Evolutionary conservation across 139 green algal species (phyloP).

Genomic region (Coccomyxa sp.): DNA sequence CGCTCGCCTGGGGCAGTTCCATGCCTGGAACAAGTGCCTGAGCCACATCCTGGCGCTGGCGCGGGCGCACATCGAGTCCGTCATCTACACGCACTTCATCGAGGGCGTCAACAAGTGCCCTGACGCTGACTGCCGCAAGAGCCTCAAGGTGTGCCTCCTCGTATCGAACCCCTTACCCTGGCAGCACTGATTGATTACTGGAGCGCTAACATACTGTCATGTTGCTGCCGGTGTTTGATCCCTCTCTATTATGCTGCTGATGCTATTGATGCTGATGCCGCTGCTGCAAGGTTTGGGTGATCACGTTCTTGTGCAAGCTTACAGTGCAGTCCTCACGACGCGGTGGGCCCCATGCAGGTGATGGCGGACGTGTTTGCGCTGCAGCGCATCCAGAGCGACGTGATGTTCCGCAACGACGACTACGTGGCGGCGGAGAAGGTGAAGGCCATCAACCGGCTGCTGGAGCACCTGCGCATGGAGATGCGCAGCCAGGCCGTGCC

Average conservation of each 20-base stretch:
- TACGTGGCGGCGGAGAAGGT: constrained; percentile 79
- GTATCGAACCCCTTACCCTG: no score
- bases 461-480: constrained; percentile 62
- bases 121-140: constrained; percentile 64
- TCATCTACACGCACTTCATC: constrained; percentile 44
- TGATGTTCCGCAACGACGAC: constrained; percentile 75
- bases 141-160: constrained; percentile 45
- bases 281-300: no score
- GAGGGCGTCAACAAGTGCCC: constrained; percentile 49
- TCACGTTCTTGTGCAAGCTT: no score
- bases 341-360: constrained; percentile 34
- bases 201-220: no score
- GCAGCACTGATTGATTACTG: no score
- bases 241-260: no score
- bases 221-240: no score
- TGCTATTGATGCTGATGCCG: no score
- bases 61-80: constrained; percentile 53
- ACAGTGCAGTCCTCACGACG: no score
- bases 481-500: constrained; percentile 53
- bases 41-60: constrained; percentile 68
- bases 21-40: constrained; percentile 78
- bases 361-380: constrained; percentile 80
- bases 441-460: constrained; percentile 76
- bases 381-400: constrained; percentile 64
- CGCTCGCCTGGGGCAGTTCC: constrained; percentile 29